Conservation (phyloP, 768 basidiomycete genomes). For the Kwoniella botswanensis region DNA sequence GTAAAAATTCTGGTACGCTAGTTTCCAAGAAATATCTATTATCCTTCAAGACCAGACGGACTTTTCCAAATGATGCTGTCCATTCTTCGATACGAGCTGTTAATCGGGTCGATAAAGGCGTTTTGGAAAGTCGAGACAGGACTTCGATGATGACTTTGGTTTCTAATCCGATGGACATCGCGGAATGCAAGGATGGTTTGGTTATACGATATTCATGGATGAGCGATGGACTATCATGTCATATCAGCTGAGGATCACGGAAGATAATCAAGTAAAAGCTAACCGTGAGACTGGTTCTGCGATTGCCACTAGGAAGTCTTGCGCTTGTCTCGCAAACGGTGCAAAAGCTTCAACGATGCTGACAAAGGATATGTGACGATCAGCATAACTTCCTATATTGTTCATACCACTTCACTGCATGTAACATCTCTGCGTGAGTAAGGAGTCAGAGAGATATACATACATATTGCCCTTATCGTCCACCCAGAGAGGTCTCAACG, state of each 20-base stretch:
- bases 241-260: neutral
- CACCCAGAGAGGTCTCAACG: conserved; percentile 93
- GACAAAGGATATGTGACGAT: conserved; percentile 56
- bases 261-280: conserved; percentile 54
- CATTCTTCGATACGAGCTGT: conserved; percentile 86
- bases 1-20: conserved; percentile 88
- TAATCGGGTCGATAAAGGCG: conserved; percentile 88
- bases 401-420: neutral
- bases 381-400: conserved; percentile 62
- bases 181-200: conserved; percentile 95
- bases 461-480: conserved; percentile 58
- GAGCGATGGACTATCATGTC: conserved; percentile 76
- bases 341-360: conserved; percentile 98
- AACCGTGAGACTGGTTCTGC: conserved; percentile 98
- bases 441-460: conserved; percentile 12
- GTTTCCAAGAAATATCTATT: conserved; percentile 98
- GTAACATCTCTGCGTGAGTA: neutral
- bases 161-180: conserved; percentile 95
- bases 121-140: conserved; percentile 65
- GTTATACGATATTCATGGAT: conserved; percentile 99
- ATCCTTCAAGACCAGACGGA: conserved; percentile 96
- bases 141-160: conserved; percentile 99
- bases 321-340: conserved; percentile 95
- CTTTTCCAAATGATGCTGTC: conserved; percentile 95
- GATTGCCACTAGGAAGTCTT: conserved; percentile 97